Evolutionary conservation across 345 rosid species (phyloP).

Genomic region (Gossypium herbaceum): DNA sequence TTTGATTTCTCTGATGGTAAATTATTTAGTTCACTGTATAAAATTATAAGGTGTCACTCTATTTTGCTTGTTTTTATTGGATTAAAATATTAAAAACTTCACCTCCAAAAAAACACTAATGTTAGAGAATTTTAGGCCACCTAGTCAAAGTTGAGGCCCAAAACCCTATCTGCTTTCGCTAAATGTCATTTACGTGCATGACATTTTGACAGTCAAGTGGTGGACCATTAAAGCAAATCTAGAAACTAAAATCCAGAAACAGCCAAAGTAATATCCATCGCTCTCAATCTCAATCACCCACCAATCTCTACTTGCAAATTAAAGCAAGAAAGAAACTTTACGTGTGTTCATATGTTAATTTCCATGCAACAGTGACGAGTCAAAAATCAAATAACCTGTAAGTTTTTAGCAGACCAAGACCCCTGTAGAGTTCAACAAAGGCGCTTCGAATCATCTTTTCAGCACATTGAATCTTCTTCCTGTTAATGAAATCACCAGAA

Average conservation of each 20-base stretch:
- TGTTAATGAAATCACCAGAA: slow-evolving; percentile 47
- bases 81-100: not conserved
- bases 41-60: too few relatives aligned
- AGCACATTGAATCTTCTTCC: slow-evolving; percentile 79
- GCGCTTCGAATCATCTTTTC: slow-evolving; percentile 87
- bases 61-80: not conserved
- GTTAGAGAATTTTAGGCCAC: not conserved
- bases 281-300: not conserved
- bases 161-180: not conserved
- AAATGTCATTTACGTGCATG: not conserved
- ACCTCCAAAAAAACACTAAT: not conserved
- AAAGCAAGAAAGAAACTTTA: not conserved
- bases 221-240: slow-evolving; percentile 1
- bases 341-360: not conserved
- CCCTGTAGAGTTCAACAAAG: slow-evolving; percentile 79
- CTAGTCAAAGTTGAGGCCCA: not conserved
- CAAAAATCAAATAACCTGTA: slow-evolving; percentile 46
- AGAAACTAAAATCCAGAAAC: not conserved
- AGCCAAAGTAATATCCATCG: not conserved
- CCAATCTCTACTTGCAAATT: not conserved
- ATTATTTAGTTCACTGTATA: too few relatives aligned
- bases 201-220: slow-evolving; percentile 4
- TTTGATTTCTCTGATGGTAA: not conserved
- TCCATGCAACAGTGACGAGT: not conserved
- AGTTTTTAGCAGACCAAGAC: slow-evolving; percentile 71